Percentiles rank a stretch among this genome's conserved stretches.
Conservation (phyloP, 768 basidiomycete genomes). For the Boletus rubropictus region DNA sequence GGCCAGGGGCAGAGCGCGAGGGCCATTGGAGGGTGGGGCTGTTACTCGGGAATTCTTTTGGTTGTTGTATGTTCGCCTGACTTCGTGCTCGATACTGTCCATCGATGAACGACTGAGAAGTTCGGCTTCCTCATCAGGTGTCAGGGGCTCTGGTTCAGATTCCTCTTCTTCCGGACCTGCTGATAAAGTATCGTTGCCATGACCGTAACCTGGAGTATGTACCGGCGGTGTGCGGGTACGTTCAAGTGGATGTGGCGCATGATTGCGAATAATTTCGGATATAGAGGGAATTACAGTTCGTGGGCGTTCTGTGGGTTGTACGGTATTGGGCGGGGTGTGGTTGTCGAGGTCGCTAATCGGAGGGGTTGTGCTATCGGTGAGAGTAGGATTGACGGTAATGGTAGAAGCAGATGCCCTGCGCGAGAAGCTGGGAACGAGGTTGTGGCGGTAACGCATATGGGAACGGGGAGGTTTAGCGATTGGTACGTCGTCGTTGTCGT, state of each 20-base stretch:
- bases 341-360: slow-evolving; percentile 8
- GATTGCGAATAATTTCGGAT: slow-evolving; percentile 79
- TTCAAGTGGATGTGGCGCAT: slow-evolving; percentile 57
- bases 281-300: slow-evolving; percentile 71
- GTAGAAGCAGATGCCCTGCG: slow-evolving; percentile 27
- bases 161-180: slow-evolving; percentile 50
- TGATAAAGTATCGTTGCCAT: slow-evolving; percentile 40
- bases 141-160: slow-evolving; percentile 42
- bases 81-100: slow-evolving; percentile 84
- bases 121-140: slow-evolving; percentile 56
- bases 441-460: slow-evolving; percentile 19
- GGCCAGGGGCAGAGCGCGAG: slow-evolving; percentile 29
- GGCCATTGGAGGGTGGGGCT: slow-evolving; percentile 39
- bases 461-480: slow-evolving; percentile 14
- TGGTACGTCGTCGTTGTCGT: slow-evolving; percentile 19
- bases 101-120: slow-evolving; percentile 75
- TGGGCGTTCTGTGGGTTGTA: slow-evolving; percentile 26
- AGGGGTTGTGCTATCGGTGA: slow-evolving; percentile 14
- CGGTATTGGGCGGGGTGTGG: slow-evolving; percentile 6
- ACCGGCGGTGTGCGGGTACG: slow-evolving; percentile 41
- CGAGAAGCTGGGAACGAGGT: slow-evolving; percentile 18
- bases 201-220: slow-evolving; percentile 28
- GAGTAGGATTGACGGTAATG: slow-evolving; percentile 24
- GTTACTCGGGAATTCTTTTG: slow-evolving; percentile 36
- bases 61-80: slow-evolving; percentile 60